A percentile compares a stretch with the other conserved stretches of the same genome.
Evolutionary conservation across 2,329 filamentous ascomycete species (phyloP).

Genomic region (Trematosphaeria pertusa): DNA sequence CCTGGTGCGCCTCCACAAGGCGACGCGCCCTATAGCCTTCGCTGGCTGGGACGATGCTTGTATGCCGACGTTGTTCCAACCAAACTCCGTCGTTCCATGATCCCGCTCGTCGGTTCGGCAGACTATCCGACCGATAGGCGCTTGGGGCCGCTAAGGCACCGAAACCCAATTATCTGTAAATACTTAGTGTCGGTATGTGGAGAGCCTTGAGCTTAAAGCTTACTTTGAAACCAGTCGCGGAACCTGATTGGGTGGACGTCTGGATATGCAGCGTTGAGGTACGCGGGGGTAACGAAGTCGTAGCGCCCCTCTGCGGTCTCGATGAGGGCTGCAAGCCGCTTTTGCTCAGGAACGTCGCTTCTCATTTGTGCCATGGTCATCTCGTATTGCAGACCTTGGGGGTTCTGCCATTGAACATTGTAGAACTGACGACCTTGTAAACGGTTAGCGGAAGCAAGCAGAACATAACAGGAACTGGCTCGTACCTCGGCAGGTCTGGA

Average conservation of each 20-base stretch:
- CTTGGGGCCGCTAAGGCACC: constrained; percentile 31
- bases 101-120: background rate
- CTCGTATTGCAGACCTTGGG: constrained; percentile 58
- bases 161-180: constrained; percentile 38
- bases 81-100: background rate
- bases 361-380: constrained; percentile 51
- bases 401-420: constrained; percentile 52
- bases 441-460: constrained; percentile 13
- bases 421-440: constrained; percentile 37
- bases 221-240: constrained; percentile 46
- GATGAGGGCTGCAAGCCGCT: constrained; percentile 65
- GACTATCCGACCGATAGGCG: background rate
- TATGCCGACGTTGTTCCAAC: no score
- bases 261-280: constrained; percentile 61
- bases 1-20: no score
- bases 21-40: no score
- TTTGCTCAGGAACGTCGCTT: constrained; percentile 43
- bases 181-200: constrained; percentile 1
- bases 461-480: background rate
- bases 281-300: constrained; percentile 64
- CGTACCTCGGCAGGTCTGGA: constrained; percentile 43
- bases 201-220: constrained; percentile 1
- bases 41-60: no score
- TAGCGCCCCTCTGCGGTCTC: constrained; percentile 74
- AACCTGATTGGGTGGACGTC: constrained; percentile 47